Evolutionary conservation across 495 filamentous ascomycete species (phyloP), one percentile per base, ranked within the genome.

Genomic region (Xylaria bambusicola): DNA sequence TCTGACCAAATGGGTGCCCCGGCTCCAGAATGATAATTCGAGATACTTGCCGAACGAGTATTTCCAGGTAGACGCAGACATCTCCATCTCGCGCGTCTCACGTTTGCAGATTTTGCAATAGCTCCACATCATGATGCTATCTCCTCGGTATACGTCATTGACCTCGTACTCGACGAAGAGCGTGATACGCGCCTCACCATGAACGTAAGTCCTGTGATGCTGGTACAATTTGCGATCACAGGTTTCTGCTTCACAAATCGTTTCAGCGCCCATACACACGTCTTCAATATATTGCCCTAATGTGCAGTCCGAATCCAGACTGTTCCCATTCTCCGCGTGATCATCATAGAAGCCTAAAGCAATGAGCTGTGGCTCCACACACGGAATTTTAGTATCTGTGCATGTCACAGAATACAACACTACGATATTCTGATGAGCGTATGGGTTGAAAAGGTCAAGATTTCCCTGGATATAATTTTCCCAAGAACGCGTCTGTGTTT

Each of bases 41-140:
- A 99, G 80, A 65, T 97, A 99, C 73, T 99, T 99, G 3, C 87
- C 93, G 66, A 99, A 95, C 0, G 95, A 98, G 71, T 99, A 99
- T 72, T 95, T 98, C 92, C 93, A 99, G 2, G 91, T 96, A 68
- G 82, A 92, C 50, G 91, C 87, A 0, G 93, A 97, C 94, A 99
- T 99, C 15, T 90, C 89, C 60, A 90, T 88, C 38, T 93, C 85
- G 40, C 90, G 88, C 1, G 93, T 97, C 70, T 97, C 92, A 56
- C 89, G 88, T 27, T 88, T 86, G 67, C 95, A 98, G 17, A 90
- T 80, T 62, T 94, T 94, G 76, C 95, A 99, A 58, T 86, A 88
- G 61, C 91, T 97, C 95, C 95, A 99, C 94, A 99, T 98, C 65
- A 92, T 80, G 48, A 99, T 93, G 8, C 85, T 88, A 52, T 93